Evolutionary conservation across 2,329 filamentous ascomycete species (phyloP).

Genomic region (Rutstroemia sp.): DNA sequence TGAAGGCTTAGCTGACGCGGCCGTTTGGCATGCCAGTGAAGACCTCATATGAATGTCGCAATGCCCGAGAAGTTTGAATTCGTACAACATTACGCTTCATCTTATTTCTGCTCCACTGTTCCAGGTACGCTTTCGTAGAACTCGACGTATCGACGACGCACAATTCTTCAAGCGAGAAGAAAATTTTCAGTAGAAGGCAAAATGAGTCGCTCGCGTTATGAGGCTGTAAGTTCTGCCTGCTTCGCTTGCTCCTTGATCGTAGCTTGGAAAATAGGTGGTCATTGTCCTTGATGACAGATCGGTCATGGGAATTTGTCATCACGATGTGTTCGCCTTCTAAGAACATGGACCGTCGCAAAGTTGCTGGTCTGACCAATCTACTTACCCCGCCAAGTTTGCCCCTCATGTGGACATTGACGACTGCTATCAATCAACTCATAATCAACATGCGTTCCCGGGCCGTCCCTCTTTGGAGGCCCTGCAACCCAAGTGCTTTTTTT

Average conservation of each 20-base stretch:
- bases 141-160: background rate
- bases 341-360: too few relatives aligned
- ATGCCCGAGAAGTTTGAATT: background rate
- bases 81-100: background rate
- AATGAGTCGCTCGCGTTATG: constrained; percentile 23
- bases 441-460: too few relatives aligned
- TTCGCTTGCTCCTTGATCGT: background rate
- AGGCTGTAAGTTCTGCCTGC: constrained; percentile 15
- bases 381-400: too few relatives aligned
- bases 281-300: background rate
- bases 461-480: background rate
- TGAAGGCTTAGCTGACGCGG: background rate
- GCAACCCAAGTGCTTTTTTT: background rate
- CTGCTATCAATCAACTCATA: too few relatives aligned
- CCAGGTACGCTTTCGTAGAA: background rate
- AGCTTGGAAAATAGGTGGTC: background rate
- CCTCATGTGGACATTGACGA: too few relatives aligned
- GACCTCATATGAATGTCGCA: constrained; percentile 11
- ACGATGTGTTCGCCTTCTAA: too few relatives aligned
- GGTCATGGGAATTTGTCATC: too few relatives aligned
- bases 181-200: background rate
- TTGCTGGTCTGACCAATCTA: too few relatives aligned
- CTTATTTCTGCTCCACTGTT: background rate
- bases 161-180: background rate
- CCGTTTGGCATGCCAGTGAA: background rate